A percentile compares a stretch with the other conserved stretches of the same genome.
phyloP scores from a whole-genome alignment of 2,329 filamentous ascomycete genomes.

The Penicillium olsonii region DNA sequence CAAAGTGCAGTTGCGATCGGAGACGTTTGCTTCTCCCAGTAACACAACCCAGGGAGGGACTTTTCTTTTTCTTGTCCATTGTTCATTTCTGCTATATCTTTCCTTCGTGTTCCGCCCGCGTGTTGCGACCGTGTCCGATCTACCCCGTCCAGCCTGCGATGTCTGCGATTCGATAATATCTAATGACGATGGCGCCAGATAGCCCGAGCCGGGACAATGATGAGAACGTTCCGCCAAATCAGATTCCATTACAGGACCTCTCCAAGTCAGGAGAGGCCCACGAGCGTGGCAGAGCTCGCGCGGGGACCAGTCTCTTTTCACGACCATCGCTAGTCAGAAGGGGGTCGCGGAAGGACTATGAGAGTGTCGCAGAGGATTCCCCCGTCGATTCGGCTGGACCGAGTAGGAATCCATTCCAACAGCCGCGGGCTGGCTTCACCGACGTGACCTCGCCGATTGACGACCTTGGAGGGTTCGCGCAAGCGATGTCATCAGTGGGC shows the following conservation, averaged over 20 bases:
- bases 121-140: conserved; percentile 6
- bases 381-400: conserved; percentile 36
- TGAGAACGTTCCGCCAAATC: conserved; percentile 30
- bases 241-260: conserved; percentile 71
- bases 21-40: conserved; percentile 5
- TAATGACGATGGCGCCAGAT: conserved; percentile 43
- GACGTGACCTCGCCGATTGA: conserved; percentile 37
- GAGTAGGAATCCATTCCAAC: conserved; percentile 23
- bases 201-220: conserved; percentile 34
- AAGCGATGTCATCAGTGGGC: conserved; percentile 45
- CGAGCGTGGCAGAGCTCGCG: conserved; percentile 32
- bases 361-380: conserved; percentile 56
- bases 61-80: neutral
- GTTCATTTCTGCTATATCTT: neutral
- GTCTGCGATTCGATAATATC: conserved; percentile 40
- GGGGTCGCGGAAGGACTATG: conserved; percentile 50
- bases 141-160: conserved; percentile 35
- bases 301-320: conserved; percentile 47
- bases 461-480: conserved; percentile 42
- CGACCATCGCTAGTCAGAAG: conserved; percentile 44
- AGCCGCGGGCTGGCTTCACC: conserved; percentile 20
- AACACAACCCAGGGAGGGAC: neutral
- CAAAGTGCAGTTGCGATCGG: conserved; percentile 20
- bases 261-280: conserved; percentile 40
- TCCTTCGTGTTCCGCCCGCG: conserved; percentile 1